A percentile compares a stretch with the other conserved stretches of the same genome.
phyloP scores from a whole-genome alignment of 768 basidiomycete species.

The Boletus reticulatus region DNA sequence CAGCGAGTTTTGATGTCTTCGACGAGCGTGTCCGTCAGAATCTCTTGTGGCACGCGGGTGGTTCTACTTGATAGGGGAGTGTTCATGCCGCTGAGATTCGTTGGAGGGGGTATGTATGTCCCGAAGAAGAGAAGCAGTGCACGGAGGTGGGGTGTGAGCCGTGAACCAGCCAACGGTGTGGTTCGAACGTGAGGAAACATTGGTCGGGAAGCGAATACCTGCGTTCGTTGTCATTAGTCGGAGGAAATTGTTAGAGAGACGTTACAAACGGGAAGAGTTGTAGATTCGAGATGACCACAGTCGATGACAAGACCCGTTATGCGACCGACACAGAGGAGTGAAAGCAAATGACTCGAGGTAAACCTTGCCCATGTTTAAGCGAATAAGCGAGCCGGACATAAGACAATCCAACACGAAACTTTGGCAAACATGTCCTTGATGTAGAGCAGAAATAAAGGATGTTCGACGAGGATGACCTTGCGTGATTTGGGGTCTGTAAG shows the following conservation, averaged over 20 bases:
- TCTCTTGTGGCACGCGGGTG: too few species aligned
- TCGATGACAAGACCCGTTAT: constrained; percentile 95
- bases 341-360: constrained; percentile 81
- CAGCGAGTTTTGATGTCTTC: constrained; percentile 84
- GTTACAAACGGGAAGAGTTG: constrained; percentile 73
- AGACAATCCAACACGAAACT: constrained; percentile 49
- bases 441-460: constrained; percentile 78
- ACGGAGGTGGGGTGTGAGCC: constrained; percentile 77
- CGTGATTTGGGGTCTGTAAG: constrained; percentile 94
- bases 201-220: too few species aligned
- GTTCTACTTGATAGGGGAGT: too few species aligned
- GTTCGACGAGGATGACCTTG: constrained; percentile 91
- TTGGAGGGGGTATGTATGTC: too few species aligned
- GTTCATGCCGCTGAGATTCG: too few species aligned
- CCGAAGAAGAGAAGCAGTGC: constrained; percentile 81
- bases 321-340: constrained; percentile 81
- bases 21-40: too few species aligned
- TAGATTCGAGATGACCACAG: constrained; percentile 89
- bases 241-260: neutral
- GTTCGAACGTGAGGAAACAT: too few species aligned
- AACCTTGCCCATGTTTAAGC: constrained; percentile 48
- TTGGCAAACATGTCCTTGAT: constrained; percentile 88
- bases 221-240: too few species aligned
- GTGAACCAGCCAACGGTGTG: too few species aligned
- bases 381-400: neutral